Conservation (phyloP, 441 rosid genomes). For the Populus hybrid region DNA sequence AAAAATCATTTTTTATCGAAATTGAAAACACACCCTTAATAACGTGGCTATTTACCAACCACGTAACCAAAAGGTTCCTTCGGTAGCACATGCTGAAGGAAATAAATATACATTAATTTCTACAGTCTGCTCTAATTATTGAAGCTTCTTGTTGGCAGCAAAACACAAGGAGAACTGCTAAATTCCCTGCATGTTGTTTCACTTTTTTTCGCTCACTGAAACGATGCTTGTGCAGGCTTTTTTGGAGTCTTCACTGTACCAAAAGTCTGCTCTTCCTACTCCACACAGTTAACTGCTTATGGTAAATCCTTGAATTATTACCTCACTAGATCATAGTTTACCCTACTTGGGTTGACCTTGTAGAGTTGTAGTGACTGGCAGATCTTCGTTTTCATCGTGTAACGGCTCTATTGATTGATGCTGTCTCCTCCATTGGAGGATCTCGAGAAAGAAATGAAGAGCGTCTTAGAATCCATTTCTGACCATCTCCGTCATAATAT, state of each 20-base stretch:
- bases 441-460: not conserved
- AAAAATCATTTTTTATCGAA: no score
- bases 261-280: constrained; percentile 68
- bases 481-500: not conserved
- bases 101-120: not conserved
- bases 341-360: not conserved
- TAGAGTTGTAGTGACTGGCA: not conserved
- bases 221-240: constrained; percentile 49
- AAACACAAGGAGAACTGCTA: constrained; percentile 2
- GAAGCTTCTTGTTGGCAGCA: not conserved
- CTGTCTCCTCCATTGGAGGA: not conserved
- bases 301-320: constrained; percentile 37
- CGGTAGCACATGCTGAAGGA: no score
- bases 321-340: not conserved
- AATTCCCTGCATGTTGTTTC: constrained; percentile 11
- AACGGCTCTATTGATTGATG: not conserved
- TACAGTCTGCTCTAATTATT: not conserved
- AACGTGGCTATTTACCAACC: not conserved
- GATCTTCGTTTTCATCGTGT: not conserved
- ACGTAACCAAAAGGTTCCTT: not conserved
- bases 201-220: not conserved
- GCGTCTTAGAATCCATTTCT: not conserved
- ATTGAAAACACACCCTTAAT: no score
- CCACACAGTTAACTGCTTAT: constrained; percentile 58
- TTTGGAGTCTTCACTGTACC: constrained; percentile 76